These are phyloP conservation scores for Wickerhamomyces ciferrii DNA, from an alignment of 805 yeast genomes.

Conservation along the genomic window DNA sequence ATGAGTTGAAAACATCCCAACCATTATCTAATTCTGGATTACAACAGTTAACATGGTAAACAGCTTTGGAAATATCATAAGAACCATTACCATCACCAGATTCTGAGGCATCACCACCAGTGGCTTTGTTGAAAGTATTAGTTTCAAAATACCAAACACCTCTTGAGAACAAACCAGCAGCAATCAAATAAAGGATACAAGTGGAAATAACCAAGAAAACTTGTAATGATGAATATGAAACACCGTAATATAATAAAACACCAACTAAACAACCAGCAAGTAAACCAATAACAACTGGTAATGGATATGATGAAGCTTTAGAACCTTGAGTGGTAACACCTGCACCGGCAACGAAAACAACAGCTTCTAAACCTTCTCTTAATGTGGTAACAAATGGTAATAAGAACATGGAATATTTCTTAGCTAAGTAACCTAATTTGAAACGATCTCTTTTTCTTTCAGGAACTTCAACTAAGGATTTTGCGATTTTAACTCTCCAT, in stretches of 20 bases:
- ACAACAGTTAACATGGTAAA: slow-evolving; percentile 98
- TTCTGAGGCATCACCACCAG: slow-evolving; percentile 97
- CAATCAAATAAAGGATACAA: slow-evolving; percentile 78
- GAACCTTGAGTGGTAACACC: slow-evolving; percentile 55
- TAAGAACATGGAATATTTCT: slow-evolving; percentile 83
- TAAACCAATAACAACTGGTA: slow-evolving; percentile 88
- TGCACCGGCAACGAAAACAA: slow-evolving; percentile 94
- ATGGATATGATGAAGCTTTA: slow-evolving; percentile 75
- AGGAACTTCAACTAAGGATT: slow-evolving; percentile 65
- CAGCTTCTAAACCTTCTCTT: slow-evolving; percentile 97
- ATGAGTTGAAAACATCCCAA: slow-evolving; percentile 95
- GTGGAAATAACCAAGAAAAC: slow-evolving; percentile 85
- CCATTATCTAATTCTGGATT: slow-evolving; percentile 89
- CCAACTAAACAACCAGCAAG: slow-evolving; percentile 77
- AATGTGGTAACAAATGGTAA: slow-evolving; percentile 87
- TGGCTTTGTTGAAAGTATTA: slow-evolving; percentile 51
- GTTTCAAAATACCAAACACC: slow-evolving; percentile 87
- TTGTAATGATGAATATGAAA: slow-evolving; percentile 79
- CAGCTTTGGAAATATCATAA: slow-evolving; percentile 70
- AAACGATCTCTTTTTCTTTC: slow-evolving; percentile 43
- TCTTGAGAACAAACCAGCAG: slow-evolving; percentile 91
- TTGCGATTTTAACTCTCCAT: slow-evolving; percentile 94
- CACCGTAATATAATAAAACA: slow-evolving; percentile 68
- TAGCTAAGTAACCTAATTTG: slow-evolving; percentile 47
- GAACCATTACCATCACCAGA: slow-evolving; percentile 94